Evolutionary conservation across 2,329 filamentous ascomycete species (phyloP), one percentile per base, ranked within the genome.

Genomic region (Ambrosiella beaveri): DNA sequence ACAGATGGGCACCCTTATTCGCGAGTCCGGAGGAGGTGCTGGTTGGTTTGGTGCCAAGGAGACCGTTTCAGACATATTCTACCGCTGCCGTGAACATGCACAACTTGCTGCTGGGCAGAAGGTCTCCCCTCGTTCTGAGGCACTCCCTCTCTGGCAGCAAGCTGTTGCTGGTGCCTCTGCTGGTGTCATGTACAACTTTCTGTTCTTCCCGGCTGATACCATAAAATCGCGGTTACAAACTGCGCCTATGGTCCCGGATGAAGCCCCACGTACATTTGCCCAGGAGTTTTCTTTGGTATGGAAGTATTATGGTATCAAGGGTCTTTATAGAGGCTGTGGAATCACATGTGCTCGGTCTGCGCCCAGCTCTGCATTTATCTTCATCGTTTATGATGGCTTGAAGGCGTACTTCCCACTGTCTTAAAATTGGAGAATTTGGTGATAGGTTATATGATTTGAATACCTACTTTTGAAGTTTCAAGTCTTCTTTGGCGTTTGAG

Each of bases 161-260:
- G 88, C 94, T 66, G 68, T 88, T 17, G 87, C 90, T 1, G 91
- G 91, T 47, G 91, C 91, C 2, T 81, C 83, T 7, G 93, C 91
- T 2, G 93, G 93, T 57, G 86, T 96, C 73, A 84, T 82, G 40
- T 98, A 98, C 73, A 98, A 98, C 69, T 97, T 97, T 68, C 73
- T 95, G 19, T 96, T 97, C 75, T 98, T 93, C 68, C 93, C 93
- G 0, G 93, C 93, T 54, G 93, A 98, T 68, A 98, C 93, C 0
- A 85, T 98, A 74, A 98, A 98, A 73, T 94, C 87, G 15, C 82
- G 91, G 53, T 95, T 98, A 84, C 93, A 98, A 72, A 98, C 93
- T 0, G 79, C 85, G 57, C 84, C 89, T 4, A 74, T 88, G 49
- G 78, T 77, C 38, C 73, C 75, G 7, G 71, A 74, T 19, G 73